Evolutionary conservation across 2,329 filamentous ascomycete genomes (phyloP), one percentile per base, ranked within the genome.

Genomic region (Fusarium nelsonii): DNA sequence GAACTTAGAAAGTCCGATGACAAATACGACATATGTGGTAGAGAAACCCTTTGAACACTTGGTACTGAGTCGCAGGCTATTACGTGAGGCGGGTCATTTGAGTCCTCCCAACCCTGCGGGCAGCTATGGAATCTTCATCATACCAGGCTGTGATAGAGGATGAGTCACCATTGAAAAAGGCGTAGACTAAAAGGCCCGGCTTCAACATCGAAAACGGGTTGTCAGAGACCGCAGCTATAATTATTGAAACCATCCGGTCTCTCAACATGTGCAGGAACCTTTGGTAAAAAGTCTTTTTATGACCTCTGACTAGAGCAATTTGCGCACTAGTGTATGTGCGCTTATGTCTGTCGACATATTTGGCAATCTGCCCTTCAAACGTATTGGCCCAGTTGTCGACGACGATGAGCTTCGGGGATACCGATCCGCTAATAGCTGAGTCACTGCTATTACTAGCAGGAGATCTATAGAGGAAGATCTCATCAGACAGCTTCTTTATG

Each of bases 351-450:
- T 63, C 46, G 44, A 67, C 49, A 26, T 67, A 69, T 32, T 69
- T 70, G 36, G 66, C 61, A n/a, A 69, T 63, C 7, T 70, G 57
- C 4, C 11, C 16, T 6, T 66, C 51, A 26, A 57, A 26, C 0
- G 61, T 51, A 26, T 69, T 67, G 28, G 66, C 67, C 65, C 61
- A 69, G 15, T 18, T 58, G 2, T 61, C 61, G 4, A 69, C 26
- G 4, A 69, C 58, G 18, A 69, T 49, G 7, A 69, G 34, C 44
- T 58, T 67, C 18, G 66, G 66, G 8, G 56, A 11, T 2, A 4
- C 36, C 16, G 43, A 23, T 5, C 30, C 4, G 8, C 26, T 11
- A 20, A 15, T 15, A 39, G 48, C 28, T 23, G 36, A 14, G 23
- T 46, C 23, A 4, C 28, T 6, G 11, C 15, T 1, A 36, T 15